phyloP scores from a whole-genome alignment of 2,329 filamentous ascomycete genomes.

The Penicillium sp. region DNA sequence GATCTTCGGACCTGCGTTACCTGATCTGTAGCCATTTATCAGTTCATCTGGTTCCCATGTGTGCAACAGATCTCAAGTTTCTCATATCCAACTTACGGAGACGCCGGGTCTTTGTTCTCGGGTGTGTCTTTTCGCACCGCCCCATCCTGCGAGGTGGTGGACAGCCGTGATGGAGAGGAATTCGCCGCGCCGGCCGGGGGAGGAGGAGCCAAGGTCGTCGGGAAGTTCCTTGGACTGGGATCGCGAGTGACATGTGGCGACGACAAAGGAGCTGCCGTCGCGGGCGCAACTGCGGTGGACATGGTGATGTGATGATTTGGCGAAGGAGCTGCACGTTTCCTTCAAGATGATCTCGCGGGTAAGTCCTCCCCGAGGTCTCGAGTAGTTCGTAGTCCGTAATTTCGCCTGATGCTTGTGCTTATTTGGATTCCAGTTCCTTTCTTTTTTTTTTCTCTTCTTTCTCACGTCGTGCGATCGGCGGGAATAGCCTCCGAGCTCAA shows the following conservation, averaged over 20 bases:
- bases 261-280: slow-evolving; percentile 47
- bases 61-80: not conserved
- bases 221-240: slow-evolving; percentile 50
- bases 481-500: not conserved
- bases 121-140: slow-evolving; percentile 37
- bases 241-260: slow-evolving; percentile 49
- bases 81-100: slow-evolving; percentile 50
- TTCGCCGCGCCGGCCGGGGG: slow-evolving; percentile 32
- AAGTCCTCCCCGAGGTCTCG: not conserved
- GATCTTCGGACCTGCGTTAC: slow-evolving; percentile 71
- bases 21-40: slow-evolving; percentile 26
- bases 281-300: slow-evolving; percentile 55
- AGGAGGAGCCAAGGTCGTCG: slow-evolving; percentile 45
- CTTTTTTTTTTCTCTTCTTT: slow-evolving; percentile 7
- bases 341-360: not conserved
- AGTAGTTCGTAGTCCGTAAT: too few species aligned
- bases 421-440: not conserved
- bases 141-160: slow-evolving; percentile 39
- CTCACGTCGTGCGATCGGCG: not conserved
- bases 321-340: not conserved
- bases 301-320: slow-evolving; percentile 33
- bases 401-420: too few species aligned
- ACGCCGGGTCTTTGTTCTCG: slow-evolving; percentile 43
- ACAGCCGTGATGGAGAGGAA: slow-evolving; percentile 39
- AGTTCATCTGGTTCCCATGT: not conserved